Evolutionary conservation across 148 eudicot genomes (phyloP), one percentile per base, ranked within the genome.

Genomic region (Camellia japonica): DNA sequence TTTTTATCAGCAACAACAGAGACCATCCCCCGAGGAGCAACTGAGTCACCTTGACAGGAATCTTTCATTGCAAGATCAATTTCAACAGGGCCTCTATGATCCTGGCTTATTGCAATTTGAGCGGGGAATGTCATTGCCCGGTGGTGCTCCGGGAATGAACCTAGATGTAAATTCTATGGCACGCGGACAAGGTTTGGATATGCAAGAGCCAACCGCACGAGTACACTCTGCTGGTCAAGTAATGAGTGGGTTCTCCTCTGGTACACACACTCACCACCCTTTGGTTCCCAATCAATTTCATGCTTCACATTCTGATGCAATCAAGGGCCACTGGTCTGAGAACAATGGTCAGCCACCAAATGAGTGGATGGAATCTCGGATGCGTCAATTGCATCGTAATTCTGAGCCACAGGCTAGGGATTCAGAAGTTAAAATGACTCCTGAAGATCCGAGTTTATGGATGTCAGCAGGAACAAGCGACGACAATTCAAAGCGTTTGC

Each of bases 401-500:
- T 85, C 86, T 71, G 92, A 88, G 76, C 90, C 84, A 79, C 95
- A 89, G 83, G 87, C 84, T 75, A 87, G 91, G 78, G 97, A 91
- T 73, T 82, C 77, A 19, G 94, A 92, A 65, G 84, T 77, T 61
- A 87, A 75, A 70, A 78, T 81, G 74, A 78, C 71, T 77, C 66
- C 85, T 54, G 89, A 83, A 85, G 93, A 90, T 74, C 82, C 80
- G 49, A 87, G 86, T 83, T 85, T 79, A 68, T 92, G 95, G 95
- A 82, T 87, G 88, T 87, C 93, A 68, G 84, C 87, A 68, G 95
- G 90, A 68, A 15, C 82, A 7, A 91, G 88, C 70, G 93, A 92
- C 82, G 98, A 93, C 78, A 89, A 87, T 81, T 93, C 98, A 19
- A 96, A 94, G 87, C 89, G 91, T 73, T 76, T 96, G 74, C 90